Evolutionary conservation across 257 asterid species (phyloP), one percentile per base, ranked within the genome.

Genomic region (Catharanthus roseus): DNA sequence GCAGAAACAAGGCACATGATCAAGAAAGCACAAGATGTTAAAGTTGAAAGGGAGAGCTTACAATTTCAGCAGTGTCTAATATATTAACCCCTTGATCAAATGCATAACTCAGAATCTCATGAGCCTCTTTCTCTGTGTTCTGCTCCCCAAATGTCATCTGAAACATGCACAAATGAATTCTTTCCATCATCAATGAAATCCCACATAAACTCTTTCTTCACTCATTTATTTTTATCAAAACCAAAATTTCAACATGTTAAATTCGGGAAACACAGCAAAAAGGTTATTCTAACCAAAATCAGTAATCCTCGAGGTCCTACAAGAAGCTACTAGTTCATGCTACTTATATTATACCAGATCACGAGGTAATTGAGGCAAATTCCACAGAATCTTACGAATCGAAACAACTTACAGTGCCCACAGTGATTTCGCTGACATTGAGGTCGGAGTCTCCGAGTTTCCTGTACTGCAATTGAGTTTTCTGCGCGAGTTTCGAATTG

Each of bases 131-230:
- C 85, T 93, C 98, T 9, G 97, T 87, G 68, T 93, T 93, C 84
- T 93, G 98, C 85, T 89, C 82, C 78, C 98, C 97, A 80, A 70
- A 93, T 53, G 98, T 90, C 97, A 93, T 93, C 98, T 93, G 87
- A 70, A 77, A 41, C 12, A 70, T 49, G 65, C 13, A 58, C 10
- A 51, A 26, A 72, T 45, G 13, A 72, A 67, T 65, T 74, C 78
- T 61, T 10, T 58, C 33, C 47, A 70, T 61, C 74, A 66, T 16
- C 7, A 2, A 47, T 66, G 68, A 51, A 26, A 72, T 64, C 36
- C 19, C 13, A 26, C 16, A 65, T 2, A 36, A 65, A 63, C 47
- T 34, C 68, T 39, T 63, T n/a, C 49, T 4, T 23, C 18, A 57
- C 10, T 26, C 28, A n/a, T 26, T 57, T 38, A 3, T n/a, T 26